phyloP scores from a whole-genome alignment of 805 yeast species.

The Saturnispora zaruensis region DNA sequence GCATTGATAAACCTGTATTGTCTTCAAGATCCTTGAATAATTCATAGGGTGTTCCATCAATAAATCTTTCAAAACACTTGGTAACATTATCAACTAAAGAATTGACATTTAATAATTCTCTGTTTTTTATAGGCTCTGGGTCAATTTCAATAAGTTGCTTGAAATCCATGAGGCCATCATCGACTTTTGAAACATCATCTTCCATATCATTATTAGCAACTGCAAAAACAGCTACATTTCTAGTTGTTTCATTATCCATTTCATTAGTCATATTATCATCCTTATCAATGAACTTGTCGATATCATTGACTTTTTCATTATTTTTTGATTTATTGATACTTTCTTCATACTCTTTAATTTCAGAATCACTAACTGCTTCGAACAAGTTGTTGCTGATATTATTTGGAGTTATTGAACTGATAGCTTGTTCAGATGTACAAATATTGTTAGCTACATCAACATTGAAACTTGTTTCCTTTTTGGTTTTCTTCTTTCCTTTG shows the following conservation, averaged over 20 bases:
- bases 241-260: background rate
- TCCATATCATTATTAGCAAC: slow-evolving; percentile 1
- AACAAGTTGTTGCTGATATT: slow-evolving; percentile 17
- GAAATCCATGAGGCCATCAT: slow-evolving; percentile 16
- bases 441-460: background rate
- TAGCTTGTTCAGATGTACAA: background rate
- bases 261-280: background rate
- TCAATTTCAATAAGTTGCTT: slow-evolving; percentile 19
- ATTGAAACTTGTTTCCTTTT: background rate
- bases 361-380: slow-evolving; percentile 27
- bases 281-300: background rate
- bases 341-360: slow-evolving; percentile 17
- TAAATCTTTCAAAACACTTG: slow-evolving; percentile 21
- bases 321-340: background rate
- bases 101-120: slow-evolving; percentile 18
- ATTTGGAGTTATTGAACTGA: background rate
- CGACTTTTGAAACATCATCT: slow-evolving; percentile 11
- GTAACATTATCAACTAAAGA: slow-evolving; percentile 19
- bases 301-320: background rate
- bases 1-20: slow-evolving; percentile 24
- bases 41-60: slow-evolving; percentile 23
- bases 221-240: slow-evolving; percentile 3
- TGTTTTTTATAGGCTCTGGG: slow-evolving; percentile 26
- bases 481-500: background rate
- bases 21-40: slow-evolving; percentile 24